Percentiles rank a stretch among this genome's conserved stretches.
These are phyloP conservation scores for Stemphylium lycopersici DNA, from an alignment of 2,329 filamentous ascomycete species.

Conservation along the genomic window DNA sequence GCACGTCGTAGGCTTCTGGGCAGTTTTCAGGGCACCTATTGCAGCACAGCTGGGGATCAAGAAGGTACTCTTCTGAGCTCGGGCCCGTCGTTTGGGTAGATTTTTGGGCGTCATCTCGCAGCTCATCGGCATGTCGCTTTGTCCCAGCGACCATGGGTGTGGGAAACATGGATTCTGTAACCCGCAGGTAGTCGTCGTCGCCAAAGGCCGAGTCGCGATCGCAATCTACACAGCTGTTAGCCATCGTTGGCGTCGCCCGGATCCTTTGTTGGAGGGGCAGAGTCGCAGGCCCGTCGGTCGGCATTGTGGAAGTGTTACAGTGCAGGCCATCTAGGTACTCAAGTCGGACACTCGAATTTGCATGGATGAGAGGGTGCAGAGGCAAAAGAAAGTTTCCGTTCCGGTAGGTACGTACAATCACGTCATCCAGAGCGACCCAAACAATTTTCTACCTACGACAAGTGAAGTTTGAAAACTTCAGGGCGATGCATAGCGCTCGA, in stretches of 20 bases:
- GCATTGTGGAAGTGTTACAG: constrained; percentile 10
- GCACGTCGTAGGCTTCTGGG: constrained; percentile 25
- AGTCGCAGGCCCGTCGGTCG: constrained; percentile 1
- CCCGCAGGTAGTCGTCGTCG: constrained; percentile 36
- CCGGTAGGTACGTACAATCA: background rate
- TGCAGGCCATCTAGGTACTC: constrained; percentile 14
- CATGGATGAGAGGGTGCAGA: background rate
- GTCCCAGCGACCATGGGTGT: constrained; percentile 37
- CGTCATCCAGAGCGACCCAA: background rate
- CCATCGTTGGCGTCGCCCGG: constrained; percentile 28
- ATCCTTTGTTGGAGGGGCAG: constrained; percentile 3
- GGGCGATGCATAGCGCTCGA: background rate
- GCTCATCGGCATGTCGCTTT: constrained; percentile 39
- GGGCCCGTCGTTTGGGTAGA: constrained; percentile 20
- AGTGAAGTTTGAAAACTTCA: constrained; percentile 1
- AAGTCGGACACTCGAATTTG: constrained; percentile 2
- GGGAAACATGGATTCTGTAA: constrained; percentile 36
- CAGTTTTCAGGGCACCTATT: constrained; percentile 34
- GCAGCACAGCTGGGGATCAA: constrained; percentile 29
- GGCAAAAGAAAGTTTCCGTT: background rate
- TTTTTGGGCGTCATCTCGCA: constrained; percentile 23
- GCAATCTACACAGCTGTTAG: constrained; percentile 36
- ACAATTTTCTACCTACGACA: background rate
- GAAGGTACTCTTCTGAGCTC: constrained; percentile 16
- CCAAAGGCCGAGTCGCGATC: constrained; percentile 43